Evolutionary conservation across 2,329 filamentous ascomycete genomes (phyloP).

Genomic region (Blumeria hordei): DNA sequence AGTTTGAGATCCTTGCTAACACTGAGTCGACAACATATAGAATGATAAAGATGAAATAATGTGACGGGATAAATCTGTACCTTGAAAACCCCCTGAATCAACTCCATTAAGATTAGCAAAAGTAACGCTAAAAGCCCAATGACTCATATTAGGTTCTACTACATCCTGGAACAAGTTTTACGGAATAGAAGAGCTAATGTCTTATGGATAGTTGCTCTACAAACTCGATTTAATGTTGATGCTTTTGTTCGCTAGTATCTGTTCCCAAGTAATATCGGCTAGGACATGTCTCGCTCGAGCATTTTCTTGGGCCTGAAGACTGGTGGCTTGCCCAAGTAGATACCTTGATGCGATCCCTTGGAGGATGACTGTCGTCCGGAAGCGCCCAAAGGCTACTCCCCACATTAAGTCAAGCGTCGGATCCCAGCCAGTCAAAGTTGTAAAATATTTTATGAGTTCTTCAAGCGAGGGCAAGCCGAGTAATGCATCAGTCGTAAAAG

Average conservation of each 20-base stretch:
- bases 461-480: conserved; percentile 26
- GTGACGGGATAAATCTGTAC: no score
- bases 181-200: no score
- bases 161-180: no score
- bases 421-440: conserved; percentile 45
- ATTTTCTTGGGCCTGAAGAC: conserved; percentile 53
- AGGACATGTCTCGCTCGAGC: conserved; percentile 43
- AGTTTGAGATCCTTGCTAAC: no score
- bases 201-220: no score
- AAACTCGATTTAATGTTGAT: no score
- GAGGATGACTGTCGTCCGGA: conserved; percentile 34
- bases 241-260: conserved; percentile 25
- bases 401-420: conserved; percentile 34
- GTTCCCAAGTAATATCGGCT: conserved; percentile 55
- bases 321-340: conserved; percentile 72
- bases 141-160: no score
- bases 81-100: no score
- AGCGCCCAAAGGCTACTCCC: conserved; percentile 37
- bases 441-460: conserved; percentile 41
- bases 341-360: conserved; percentile 86
- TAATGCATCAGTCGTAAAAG: conserved; percentile 23
- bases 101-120: no score
- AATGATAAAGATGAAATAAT: no score
- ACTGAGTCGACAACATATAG: no score
- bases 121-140: no score